Percentiles rank a stretch among this genome's conserved stretches.
Conservation (phyloP, 2,329 filamentous ascomycete species). For the Thelonectria discophora region DNA sequence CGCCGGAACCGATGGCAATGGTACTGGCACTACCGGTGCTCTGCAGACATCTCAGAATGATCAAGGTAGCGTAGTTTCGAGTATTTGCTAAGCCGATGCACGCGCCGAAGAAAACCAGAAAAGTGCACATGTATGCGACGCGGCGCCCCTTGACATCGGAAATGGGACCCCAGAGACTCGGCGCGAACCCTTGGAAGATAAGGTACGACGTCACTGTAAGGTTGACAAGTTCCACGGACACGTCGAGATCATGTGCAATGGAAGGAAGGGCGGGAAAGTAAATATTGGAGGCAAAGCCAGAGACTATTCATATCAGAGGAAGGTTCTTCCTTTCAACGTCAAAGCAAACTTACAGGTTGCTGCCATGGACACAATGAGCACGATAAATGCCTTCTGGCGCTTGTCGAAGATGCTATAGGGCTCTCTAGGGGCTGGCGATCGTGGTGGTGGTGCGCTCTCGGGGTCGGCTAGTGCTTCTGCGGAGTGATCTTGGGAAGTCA, state of each 20-base stretch:
- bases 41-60: constrained; percentile 58
- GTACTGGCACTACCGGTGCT: constrained; percentile 57
- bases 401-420: constrained; percentile 62
- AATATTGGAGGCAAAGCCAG: constrained; percentile 54
- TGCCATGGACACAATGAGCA: constrained; percentile 57
- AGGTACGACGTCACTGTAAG: constrained; percentile 58
- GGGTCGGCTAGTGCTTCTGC: too few relatives aligned
- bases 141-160: constrained; percentile 58
- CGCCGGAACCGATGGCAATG: constrained; percentile 41
- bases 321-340: too few relatives aligned
- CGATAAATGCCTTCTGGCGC: constrained; percentile 57
- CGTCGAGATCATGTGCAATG: constrained; percentile 53
- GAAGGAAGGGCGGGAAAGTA: constrained; percentile 60
- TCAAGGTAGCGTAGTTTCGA: constrained; percentile 52
- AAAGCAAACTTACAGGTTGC: constrained; percentile 58
- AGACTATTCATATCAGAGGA: constrained; percentile 42
- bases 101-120: constrained; percentile 56
- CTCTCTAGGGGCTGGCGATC: too few relatives aligned
- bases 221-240: constrained; percentile 52
- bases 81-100: constrained; percentile 57
- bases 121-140: constrained; percentile 54
- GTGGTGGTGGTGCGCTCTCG: too few relatives aligned
- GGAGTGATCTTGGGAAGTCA: too few relatives aligned
- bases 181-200: constrained; percentile 64
- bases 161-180: constrained; percentile 59